Percentiles rank a stretch among this genome's conserved stretches.
Conservation (phyloP, 768 basidiomycete genomes). For the Symmetrospora coprosmae region DNA sequence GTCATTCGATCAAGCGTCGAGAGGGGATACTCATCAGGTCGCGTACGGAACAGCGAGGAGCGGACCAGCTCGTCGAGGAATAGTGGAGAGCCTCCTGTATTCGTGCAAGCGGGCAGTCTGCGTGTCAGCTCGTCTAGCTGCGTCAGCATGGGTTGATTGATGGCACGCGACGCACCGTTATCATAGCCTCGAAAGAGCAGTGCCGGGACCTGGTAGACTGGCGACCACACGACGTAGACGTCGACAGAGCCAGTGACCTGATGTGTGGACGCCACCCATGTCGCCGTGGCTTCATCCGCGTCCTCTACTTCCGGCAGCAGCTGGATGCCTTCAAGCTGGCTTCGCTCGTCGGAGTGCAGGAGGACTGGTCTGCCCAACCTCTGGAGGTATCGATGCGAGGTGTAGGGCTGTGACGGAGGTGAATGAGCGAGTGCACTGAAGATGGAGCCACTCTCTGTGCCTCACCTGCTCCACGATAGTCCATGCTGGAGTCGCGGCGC, state of each 20-base stretch:
- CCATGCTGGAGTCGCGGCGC: not conserved
- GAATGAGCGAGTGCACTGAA: too few species aligned
- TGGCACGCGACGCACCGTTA: conserved; percentile 46
- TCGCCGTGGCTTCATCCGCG: conserved; percentile 12
- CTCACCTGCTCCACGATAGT: too few species aligned
- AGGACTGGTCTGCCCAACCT: too few species aligned
- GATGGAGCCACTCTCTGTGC: too few species aligned
- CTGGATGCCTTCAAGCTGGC: too few species aligned
- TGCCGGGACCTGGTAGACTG: conserved; percentile 64
- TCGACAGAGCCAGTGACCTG: conserved; percentile 36
- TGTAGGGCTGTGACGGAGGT: too few species aligned
- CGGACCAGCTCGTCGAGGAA: conserved; percentile 46
- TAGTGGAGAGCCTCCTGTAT: conserved; percentile 53
- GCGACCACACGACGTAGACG: conserved; percentile 61
- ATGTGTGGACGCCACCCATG: not conserved
- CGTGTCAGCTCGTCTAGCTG: too few species aligned
- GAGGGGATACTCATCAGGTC: conserved; percentile 21
- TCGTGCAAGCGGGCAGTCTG: conserved; percentile 21
- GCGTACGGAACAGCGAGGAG: conserved; percentile 45
- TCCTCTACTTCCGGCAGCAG: not conserved
- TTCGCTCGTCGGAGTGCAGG: too few species aligned
- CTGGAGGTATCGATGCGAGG: too few species aligned
- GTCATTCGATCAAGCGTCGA: conserved; percentile 38
- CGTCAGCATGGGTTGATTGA: not conserved
- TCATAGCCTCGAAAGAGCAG: conserved; percentile 66